These are phyloP conservation scores for Stipa capillata DNA, from an alignment of 176 grass and related monocot species.

Conservation along the genomic window DNA sequence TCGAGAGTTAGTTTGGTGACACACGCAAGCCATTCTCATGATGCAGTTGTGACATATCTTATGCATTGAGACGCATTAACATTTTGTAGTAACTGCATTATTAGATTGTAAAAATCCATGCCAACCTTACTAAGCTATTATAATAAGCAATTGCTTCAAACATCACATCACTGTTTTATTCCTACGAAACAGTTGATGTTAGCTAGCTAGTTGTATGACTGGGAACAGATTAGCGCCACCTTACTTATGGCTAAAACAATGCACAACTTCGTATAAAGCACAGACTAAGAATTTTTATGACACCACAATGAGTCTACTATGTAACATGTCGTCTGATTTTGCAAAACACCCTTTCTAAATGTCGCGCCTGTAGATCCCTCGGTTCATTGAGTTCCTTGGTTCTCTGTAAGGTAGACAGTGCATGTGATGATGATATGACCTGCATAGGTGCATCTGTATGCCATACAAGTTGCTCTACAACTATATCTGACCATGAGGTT, in stretches of 20 bases:
- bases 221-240: neutral
- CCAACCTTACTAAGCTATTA: neutral
- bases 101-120: neutral
- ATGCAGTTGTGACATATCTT: neutral
- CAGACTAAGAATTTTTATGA: neutral
- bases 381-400: neutral
- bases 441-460: neutral
- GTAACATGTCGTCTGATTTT: neutral
- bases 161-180: neutral
- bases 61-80: neutral
- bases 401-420: neutral
- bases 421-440: constrained; percentile 4
- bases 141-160: neutral
- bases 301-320: neutral
- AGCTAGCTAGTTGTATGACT: neutral
- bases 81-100: neutral
- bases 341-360: neutral
- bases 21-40: neutral
- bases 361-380: neutral
- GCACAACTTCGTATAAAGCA: neutral
- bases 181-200: neutral
- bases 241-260: neutral
- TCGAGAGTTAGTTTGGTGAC: neutral
- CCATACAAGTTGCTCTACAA: neutral
- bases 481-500: neutral